Conservation (phyloP, 1,139 yeast species). For the Geotrichum aggregatum region DNA sequence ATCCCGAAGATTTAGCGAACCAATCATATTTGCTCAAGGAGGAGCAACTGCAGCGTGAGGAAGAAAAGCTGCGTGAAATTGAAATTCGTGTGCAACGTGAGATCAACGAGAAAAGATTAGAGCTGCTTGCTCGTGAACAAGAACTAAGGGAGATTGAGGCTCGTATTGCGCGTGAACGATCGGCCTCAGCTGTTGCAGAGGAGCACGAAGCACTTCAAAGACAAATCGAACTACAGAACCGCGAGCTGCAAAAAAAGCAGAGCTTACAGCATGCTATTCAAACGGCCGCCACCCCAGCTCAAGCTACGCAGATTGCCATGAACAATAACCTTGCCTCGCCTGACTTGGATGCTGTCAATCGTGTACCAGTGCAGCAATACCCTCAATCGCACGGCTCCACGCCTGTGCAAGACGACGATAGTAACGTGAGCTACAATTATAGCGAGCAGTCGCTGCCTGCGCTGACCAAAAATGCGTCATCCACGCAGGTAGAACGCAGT, state of each 20-base stretch:
- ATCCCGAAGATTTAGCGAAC: constrained; percentile 42
- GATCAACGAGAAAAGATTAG: constrained; percentile 75
- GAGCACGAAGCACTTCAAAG: constrained; percentile 17
- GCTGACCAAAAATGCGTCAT: background rate
- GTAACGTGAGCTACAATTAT: background rate
- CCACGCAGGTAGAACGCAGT: constrained; percentile 1
- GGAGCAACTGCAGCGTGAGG: constrained; percentile 41
- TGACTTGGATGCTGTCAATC: background rate
- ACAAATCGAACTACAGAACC: constrained; percentile 18
- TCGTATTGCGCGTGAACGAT: constrained; percentile 47
- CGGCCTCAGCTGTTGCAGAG: constrained; percentile 17
- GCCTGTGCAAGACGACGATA: background rate
- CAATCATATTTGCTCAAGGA: constrained; percentile 42
- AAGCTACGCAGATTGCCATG: background rate
- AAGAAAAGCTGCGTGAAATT: constrained; percentile 36
- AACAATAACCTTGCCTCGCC: background rate
- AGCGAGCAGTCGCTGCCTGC: constrained; percentile 1
- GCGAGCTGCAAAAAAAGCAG: constrained; percentile 14
- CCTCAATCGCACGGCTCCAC: background rate
- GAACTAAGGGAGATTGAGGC: constrained; percentile 82
- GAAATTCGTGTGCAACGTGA: constrained; percentile 79
- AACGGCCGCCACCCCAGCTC: background rate
- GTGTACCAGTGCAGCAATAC: constrained; percentile 8
- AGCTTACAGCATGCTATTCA: background rate
- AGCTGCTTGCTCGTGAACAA: constrained; percentile 79